These are phyloP conservation scores for Chlorella ohadii DNA, from an alignment of 139 green algal genomes.

Conservation along the genomic window DNA sequence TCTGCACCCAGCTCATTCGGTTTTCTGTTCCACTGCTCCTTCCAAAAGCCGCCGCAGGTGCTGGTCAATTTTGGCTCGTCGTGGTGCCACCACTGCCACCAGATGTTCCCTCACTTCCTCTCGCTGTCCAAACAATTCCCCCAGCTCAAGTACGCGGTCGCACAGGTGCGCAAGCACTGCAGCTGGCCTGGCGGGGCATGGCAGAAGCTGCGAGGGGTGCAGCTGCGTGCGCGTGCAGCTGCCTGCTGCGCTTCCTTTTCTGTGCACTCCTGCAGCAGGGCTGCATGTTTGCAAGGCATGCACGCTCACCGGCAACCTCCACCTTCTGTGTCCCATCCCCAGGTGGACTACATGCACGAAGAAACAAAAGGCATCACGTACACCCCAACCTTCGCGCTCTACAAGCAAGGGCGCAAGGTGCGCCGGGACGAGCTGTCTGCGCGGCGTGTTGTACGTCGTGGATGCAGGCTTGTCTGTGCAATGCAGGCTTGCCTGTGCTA, in stretches of 20 bases:
- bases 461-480: too few species aligned
- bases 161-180: conserved; percentile 54
- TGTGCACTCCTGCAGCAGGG: neutral
- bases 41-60: conserved; percentile 10
- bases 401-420: conserved; percentile 60
- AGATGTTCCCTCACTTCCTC: conserved; percentile 53
- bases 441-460: too few species aligned
- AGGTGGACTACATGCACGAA: conserved; percentile 36
- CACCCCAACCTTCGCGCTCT: conserved; percentile 77
- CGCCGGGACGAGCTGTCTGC: neutral
- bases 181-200: neutral
- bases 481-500: too few species aligned
- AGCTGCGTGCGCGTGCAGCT: neutral
- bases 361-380: conserved; percentile 53
- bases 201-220: too few species aligned
- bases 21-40: neutral
- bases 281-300: too few species aligned
- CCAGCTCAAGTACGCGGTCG: conserved; percentile 70
- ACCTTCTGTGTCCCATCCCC: neutral
- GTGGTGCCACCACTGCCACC: conserved; percentile 59
- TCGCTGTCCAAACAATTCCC: conserved; percentile 53
- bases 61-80: conserved; percentile 59
- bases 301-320: too few species aligned
- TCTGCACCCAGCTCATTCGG: too few species aligned
- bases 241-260: neutral